phyloP scores from a whole-genome alignment of 2,329 filamentous ascomycete genomes.

The Taxawa tesnikishii region DNA sequence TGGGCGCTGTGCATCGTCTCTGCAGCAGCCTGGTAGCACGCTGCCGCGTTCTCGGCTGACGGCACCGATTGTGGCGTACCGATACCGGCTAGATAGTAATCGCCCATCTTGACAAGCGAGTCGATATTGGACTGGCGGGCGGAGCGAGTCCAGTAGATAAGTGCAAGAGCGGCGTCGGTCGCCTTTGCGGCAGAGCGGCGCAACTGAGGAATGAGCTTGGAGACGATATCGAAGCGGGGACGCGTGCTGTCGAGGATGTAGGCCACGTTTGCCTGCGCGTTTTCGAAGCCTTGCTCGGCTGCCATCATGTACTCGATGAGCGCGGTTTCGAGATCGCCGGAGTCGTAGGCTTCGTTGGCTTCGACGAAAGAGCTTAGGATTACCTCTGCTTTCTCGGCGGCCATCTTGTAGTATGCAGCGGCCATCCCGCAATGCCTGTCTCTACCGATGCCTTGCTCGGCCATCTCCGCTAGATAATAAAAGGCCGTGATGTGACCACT shows the following conservation, averaged over 20 bases:
- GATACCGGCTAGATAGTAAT: constrained; percentile 82
- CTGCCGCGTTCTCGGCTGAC: constrained; percentile 75
- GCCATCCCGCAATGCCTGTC: constrained; percentile 69
- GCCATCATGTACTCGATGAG: constrained; percentile 75
- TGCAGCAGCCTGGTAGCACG: constrained; percentile 84
- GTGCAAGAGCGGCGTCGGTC: constrained; percentile 52
- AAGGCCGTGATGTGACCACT: constrained; percentile 79
- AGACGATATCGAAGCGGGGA: constrained; percentile 18
- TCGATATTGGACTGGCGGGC: constrained; percentile 89
- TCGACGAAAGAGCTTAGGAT: constrained; percentile 72
- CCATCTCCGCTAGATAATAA: constrained; percentile 85
- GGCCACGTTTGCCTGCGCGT: constrained; percentile 79
- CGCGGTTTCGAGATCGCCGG: constrained; percentile 67
- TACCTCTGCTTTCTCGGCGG: constrained; percentile 79
- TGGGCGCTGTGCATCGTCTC: constrained; percentile 89
- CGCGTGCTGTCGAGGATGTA: constrained; percentile 62
- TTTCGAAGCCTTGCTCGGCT: constrained; percentile 85
- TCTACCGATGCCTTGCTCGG: constrained; percentile 64
- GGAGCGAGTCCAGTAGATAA: constrained; percentile 92
- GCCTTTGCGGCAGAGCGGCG: constrained; percentile 26
- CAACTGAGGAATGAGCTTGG: constrained; percentile 12
- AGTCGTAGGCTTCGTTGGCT: constrained; percentile 70
- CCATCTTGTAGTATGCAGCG: constrained; percentile 74
- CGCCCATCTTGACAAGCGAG: constrained; percentile 92
- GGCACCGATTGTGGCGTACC: constrained; percentile 33